Conservation (phyloP, 305 asterid species). For the Petunia hybrid region DNA sequence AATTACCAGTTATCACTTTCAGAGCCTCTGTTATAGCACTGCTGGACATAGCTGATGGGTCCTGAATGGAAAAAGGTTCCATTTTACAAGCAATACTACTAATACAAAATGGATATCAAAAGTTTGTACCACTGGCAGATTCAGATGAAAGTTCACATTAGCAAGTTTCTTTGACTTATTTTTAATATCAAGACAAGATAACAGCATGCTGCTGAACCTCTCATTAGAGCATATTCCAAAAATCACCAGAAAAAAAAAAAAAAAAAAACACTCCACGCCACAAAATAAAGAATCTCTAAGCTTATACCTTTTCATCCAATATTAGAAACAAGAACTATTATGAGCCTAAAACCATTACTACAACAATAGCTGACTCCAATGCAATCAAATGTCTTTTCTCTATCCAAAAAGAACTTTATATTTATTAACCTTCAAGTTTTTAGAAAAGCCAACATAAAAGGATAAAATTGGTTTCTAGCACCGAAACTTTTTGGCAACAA, state of each 20-base stretch:
- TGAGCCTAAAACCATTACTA: not conserved
- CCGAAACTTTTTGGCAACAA: not conserved
- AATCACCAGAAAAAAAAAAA: not conserved
- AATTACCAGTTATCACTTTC: conserved; percentile 48
- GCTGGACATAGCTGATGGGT: conserved; percentile 47
- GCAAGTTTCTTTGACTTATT: conserved; percentile 6
- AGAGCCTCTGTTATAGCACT: conserved; percentile 54
- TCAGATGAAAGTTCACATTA: not conserved
- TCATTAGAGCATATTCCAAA: not conserved
- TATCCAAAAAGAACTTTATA: not conserved
- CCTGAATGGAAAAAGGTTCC: conserved; percentile 37
- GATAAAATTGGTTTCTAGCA: not conserved
- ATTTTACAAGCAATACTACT: conserved; percentile 17
- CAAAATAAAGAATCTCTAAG: not conserved
- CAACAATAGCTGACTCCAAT: not conserved
- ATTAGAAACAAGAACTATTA: not conserved
- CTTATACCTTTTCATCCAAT: not conserved
- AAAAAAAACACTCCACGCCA: not conserved
- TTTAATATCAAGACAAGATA: not conserved
- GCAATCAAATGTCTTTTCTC: not conserved
- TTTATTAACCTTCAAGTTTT: not conserved
- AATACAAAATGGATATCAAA: conserved; percentile 19
- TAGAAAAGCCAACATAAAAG: not conserved
- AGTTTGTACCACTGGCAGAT: conserved; percentile 5
- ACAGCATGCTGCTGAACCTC: not conserved